Evolutionary conservation across 257 asterid genomes (phyloP), one percentile per base, ranked within the genome.

Genomic region (Pogostemon cablin): DNA sequence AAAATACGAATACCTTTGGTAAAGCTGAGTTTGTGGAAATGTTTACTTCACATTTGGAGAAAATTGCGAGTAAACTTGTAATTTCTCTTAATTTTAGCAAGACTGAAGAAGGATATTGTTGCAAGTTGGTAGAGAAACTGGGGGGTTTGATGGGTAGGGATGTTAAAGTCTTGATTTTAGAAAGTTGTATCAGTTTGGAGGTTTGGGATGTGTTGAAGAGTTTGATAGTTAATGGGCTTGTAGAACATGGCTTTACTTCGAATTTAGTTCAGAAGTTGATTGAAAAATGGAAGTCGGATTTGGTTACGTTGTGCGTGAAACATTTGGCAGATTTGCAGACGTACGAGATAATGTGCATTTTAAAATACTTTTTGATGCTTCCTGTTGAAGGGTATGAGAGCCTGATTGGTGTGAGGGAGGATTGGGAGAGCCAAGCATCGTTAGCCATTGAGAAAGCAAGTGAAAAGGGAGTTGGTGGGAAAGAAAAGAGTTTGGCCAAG

Each of bases 361-460:
- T 93, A 87, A 93, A 74, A 83, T 89, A 87, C 47, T 93, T 93
- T 70, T 65, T 93, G 63, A 17, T 75, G 62, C 63, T 76, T 4
- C 83, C 96, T 5, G 68, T 44, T 49, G 87, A 84, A 57, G 96
- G 88, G 46, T 76, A 77, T 62, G 43, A 20, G 70, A 83, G 77
- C 74, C 73, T 91, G 78, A 73, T 53, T 7, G 63, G 77, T 38
- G 80, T 89, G 81, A 89, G 96, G 84, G 79, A 81, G 77, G 85
- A 84, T 65, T 93, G 99, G 98, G 95, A 91, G 84, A 84, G 81
- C 35, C 96, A 91, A 76, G 98, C 90, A 4, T 58, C 73, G 67
- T 75, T 85, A 64, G 90, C 93, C 4, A 82, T 93, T 17, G 88
- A 84, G 34, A 84, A 81, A 74, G 91, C 81, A 1, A 80, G 82